Evolutionary conservation across 495 filamentous ascomycete species (phyloP).

Genomic region (Trichoderma virens): DNA sequence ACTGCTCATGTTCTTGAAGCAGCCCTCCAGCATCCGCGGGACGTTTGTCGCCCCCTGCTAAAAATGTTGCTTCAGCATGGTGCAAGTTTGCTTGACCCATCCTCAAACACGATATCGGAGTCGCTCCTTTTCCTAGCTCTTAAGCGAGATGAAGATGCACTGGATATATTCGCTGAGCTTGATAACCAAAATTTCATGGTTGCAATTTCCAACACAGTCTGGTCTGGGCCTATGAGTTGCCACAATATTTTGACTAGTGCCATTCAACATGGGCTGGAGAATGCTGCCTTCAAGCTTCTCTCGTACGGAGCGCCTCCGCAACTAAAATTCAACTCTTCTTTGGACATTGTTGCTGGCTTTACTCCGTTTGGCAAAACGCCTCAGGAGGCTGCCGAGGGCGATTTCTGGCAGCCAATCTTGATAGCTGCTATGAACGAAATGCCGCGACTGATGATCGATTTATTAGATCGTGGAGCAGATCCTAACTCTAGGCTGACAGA

Average conservation of each 20-base stretch:
- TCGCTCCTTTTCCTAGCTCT: background rate
- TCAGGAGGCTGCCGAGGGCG: background rate
- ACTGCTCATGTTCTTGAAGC: background rate
- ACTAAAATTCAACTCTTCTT: background rate
- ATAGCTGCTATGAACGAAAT: background rate
- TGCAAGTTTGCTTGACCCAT: background rate
- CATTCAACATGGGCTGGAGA: background rate
- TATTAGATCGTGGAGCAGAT: background rate
- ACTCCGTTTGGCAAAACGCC: background rate
- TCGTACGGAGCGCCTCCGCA: background rate
- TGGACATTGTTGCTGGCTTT: background rate
- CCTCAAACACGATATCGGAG: background rate
- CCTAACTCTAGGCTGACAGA: background rate
- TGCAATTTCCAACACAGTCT: background rate
- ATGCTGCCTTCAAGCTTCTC: background rate
- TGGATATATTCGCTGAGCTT: background rate
- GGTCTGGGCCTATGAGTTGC: background rate
- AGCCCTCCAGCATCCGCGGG: background rate
- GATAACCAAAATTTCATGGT: background rate
- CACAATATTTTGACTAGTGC: background rate
- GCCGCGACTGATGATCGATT: background rate
- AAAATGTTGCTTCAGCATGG: background rate
- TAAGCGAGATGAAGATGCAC: background rate
- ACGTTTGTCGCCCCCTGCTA: background rate
- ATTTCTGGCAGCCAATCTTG: background rate